Conservation (phyloP, 2,329 filamentous ascomycete species). For the Fusarium denticulatum region DNA sequence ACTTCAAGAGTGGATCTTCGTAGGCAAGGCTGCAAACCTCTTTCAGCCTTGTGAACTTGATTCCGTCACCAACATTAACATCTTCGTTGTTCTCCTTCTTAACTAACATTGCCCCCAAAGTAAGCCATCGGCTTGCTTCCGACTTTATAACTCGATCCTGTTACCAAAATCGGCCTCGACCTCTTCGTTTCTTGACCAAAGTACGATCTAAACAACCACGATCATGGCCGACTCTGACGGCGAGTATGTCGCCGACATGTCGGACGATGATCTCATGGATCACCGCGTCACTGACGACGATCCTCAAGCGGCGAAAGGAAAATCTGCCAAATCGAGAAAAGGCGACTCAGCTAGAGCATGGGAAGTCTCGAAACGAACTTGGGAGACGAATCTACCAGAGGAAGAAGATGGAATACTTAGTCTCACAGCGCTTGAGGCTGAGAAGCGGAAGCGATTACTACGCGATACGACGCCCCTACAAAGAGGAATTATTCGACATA, state of each 20-base stretch:
- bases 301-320: constrained; percentile 43
- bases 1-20: constrained; percentile 25
- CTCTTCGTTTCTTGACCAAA: background rate
- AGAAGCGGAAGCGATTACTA: constrained; percentile 82
- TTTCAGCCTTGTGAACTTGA: constrained; percentile 42
- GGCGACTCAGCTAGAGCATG: constrained; percentile 65
- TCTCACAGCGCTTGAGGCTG: constrained; percentile 81
- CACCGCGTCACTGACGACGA: constrained; percentile 57
- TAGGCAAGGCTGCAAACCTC: constrained; percentile 36
- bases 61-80: constrained; percentile 30
- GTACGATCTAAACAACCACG: background rate
- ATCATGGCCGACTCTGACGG: constrained; percentile 78
- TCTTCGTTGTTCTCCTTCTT: background rate
- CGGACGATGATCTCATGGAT: constrained; percentile 71
- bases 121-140: background rate
- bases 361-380: constrained; percentile 73
- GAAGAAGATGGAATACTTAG: constrained; percentile 84
- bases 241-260: constrained; percentile 72
- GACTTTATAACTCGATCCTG: background rate
- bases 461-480: constrained; percentile 96
- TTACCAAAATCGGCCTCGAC: background rate
- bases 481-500: constrained; percentile 95
- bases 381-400: constrained; percentile 73
- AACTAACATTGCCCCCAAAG: background rate
- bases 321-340: constrained; percentile 45